These are phyloP conservation scores for Staphylotrichum tortipilum DNA, from an alignment of 495 filamentous ascomycete species.

Conservation along the genomic window DNA sequence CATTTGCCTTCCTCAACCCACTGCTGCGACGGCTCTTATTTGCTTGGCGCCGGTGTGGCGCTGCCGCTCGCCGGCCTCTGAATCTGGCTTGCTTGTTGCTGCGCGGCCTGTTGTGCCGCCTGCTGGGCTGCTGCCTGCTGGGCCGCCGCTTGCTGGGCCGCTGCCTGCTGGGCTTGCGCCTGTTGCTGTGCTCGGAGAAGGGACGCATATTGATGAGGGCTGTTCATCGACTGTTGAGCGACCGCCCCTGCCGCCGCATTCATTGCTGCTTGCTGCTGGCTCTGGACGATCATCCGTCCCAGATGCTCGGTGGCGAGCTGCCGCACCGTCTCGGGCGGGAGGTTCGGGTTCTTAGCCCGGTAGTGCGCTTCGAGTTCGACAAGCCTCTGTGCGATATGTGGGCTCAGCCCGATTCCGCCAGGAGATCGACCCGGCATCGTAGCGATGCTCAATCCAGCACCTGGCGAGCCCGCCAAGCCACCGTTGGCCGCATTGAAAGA, in stretches of 20 bases:
- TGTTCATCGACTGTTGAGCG: slow-evolving; percentile 21
- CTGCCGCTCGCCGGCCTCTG: slow-evolving; percentile 38
- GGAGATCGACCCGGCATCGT: slow-evolving; percentile 30
- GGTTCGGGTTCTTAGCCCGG: slow-evolving; percentile 43
- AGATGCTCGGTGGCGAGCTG: slow-evolving; percentile 55
- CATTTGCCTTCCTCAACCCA: neutral
- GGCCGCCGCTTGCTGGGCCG: too few species aligned
- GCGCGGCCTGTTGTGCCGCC: slow-evolving; percentile 3
- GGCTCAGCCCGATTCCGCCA: slow-evolving; percentile 18
- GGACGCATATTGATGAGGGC: slow-evolving; percentile 63
- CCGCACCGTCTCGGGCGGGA: slow-evolving; percentile 50
- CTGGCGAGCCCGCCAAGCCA: slow-evolving; percentile 34
- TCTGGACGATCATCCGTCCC: slow-evolving; percentile 24
- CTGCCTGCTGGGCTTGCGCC: slow-evolving; percentile 23
- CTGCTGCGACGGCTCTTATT: slow-evolving; percentile 7
- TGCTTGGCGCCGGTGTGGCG: slow-evolving; percentile 27
- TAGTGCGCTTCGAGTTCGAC: slow-evolving; percentile 28
- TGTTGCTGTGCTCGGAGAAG: slow-evolving; percentile 64
- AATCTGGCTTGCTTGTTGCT: slow-evolving; percentile 21
- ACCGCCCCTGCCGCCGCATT: slow-evolving; percentile 31
- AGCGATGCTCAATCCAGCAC: slow-evolving; percentile 29
- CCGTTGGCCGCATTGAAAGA: slow-evolving; percentile 31
- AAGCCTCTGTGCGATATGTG: slow-evolving; percentile 23
- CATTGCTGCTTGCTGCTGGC: slow-evolving; percentile 32
- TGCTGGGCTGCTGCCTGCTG: slow-evolving; percentile 16